A percentile compares a stretch with the other conserved stretches of the same genome.
Conservation (phyloP, 2,329 filamentous ascomycete genomes). For the Trichoderma koningiopsis region DNA sequence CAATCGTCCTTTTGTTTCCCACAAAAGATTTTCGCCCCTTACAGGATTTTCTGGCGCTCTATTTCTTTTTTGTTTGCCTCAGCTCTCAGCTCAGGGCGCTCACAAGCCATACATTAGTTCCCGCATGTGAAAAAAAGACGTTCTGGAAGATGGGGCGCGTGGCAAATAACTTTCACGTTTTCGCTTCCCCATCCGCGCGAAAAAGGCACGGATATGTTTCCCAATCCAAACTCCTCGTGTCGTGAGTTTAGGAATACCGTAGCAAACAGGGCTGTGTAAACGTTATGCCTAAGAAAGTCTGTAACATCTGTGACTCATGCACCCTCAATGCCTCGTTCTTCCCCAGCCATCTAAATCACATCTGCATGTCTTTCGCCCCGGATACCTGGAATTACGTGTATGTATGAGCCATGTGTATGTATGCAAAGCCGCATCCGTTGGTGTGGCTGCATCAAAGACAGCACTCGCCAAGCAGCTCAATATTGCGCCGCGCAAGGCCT, state of each 20-base stretch:
- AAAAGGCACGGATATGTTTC: background rate
- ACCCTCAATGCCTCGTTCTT: background rate
- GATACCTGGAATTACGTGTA: background rate
- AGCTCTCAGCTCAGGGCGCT: background rate
- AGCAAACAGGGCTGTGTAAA: conserved; percentile 7
- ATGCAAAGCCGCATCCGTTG: background rate
- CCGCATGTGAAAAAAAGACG: background rate
- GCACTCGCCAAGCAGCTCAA: background rate
- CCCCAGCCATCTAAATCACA: background rate
- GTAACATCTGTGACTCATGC: conserved; percentile 4
- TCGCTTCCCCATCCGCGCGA: background rate
- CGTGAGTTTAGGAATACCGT: background rate
- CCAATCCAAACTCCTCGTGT: background rate
- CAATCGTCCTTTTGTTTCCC: background rate
- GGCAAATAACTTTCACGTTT: background rate
- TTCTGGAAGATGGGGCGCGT: background rate
- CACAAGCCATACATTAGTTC: background rate
- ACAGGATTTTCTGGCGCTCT: background rate
- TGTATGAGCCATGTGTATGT: background rate
- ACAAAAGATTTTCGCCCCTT: background rate
- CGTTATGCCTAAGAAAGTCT: background rate
- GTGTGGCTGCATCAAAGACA: background rate
- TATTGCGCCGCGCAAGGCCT: background rate
- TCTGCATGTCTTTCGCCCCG: background rate
- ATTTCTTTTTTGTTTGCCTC: background rate